Base-by-base conservation (phyloP, 306 rosid species). In the Cicer chorassanicum region DNA sequence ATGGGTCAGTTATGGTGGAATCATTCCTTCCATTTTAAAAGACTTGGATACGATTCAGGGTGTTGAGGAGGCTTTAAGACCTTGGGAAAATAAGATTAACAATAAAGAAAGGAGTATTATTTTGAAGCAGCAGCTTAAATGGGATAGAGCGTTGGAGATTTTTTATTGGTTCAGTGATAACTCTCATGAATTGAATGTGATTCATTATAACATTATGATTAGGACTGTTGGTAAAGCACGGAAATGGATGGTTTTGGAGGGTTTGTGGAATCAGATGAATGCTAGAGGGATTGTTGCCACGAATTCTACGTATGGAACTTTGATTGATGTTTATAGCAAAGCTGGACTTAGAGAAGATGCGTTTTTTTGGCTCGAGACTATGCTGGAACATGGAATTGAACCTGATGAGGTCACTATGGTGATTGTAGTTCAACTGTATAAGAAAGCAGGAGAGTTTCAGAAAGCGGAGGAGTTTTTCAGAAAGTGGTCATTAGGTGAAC, bases 401-500 rank as follows among this genome's bases (percentile, higher is more conserved):
- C 97, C 97, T 9, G 98, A 93, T 83, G 98, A 93, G 86, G 90
- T 93, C 29, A 93, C 97, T 5, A 84, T 93, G 98, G 97, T 88
- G 72, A 93, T 85, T 76, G 94, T 93, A 6, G 89, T 93, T 81
- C 98, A 91, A 70, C 42, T 93, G 89, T 91, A 89, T 65, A 93
- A 93, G 91, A 89, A 87, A 73, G 90, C 91, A 0, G 96, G 97
- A 9, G 96, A 89, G 65, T 89, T 87, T 81, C 82, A 43, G 67
- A 93, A 91, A 72, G 97, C 97, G 0, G 96, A 88, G 84, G 91
- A 78, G 4, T 91, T 87, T 86, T 91, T 91, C 82, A 73, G 78
- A 64, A 88, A 81, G 72, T 93, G 97, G 97, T 89, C 96, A 9
- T 78, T 49, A 4, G 74, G 90, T 43, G 69, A 90, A 83, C 77